Conservation (phyloP, 2,329 filamentous ascomycete genomes). For the Colletotrichum lini region DNA sequence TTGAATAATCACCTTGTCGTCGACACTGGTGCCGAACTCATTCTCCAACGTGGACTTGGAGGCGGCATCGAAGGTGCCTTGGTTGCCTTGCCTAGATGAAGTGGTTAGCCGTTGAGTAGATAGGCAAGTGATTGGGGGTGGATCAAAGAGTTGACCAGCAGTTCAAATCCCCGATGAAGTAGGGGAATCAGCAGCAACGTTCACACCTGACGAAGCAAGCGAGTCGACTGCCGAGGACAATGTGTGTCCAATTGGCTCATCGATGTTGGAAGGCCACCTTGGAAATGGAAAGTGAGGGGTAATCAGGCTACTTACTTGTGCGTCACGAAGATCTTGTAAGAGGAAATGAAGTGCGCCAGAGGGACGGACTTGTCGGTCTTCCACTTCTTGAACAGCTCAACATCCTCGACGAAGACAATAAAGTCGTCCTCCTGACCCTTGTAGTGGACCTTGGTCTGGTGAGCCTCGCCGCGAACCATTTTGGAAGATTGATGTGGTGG, state of each 20-base stretch:
- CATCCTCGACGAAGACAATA: constrained; percentile 72
- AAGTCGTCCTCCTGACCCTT: constrained; percentile 77
- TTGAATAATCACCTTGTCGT: constrained; percentile 85
- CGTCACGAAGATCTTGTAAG: constrained; percentile 91
- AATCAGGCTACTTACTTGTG: constrained; percentile 79
- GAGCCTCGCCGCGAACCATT: constrained; percentile 81
- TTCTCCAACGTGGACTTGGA: constrained; percentile 82
- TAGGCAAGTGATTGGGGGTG: neutral
- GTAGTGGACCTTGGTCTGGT: constrained; percentile 85
- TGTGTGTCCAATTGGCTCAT: neutral
- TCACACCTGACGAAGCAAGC: too few species aligned
- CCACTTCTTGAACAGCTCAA: constrained; percentile 83
- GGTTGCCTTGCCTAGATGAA: constrained; percentile 80
- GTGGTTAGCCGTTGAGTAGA: constrained; percentile 4
- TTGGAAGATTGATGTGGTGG: constrained; percentile 48
- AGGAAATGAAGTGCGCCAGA: constrained; percentile 85
- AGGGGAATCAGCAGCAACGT: neutral
- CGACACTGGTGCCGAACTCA: constrained; percentile 86
- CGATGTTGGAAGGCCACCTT: too few species aligned
- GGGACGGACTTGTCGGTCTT: constrained; percentile 83
- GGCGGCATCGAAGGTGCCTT: constrained; percentile 83
- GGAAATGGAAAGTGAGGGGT: neutral
- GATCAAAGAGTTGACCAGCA: neutral
- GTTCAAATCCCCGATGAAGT: neutral
- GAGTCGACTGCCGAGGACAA: neutral